Base-by-base conservation (phyloP, 176 grass and related monocot species). In the Alloteropsis semialata region DNA sequence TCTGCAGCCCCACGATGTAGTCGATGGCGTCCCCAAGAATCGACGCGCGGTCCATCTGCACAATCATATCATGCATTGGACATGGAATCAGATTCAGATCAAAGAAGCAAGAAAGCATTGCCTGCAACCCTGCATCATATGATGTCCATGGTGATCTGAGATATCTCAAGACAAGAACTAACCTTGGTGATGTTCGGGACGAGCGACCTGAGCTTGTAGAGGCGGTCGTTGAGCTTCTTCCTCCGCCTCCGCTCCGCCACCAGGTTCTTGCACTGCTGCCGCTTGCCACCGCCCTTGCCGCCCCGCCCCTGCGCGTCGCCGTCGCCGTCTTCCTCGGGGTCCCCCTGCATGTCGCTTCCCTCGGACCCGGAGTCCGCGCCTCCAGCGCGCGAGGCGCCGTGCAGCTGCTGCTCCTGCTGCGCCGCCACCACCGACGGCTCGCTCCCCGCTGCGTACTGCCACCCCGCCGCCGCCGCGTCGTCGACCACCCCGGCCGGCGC, bases 161-260 rank as follows among this genome's bases (percentile, higher is more conserved):
- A 36, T 36, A 36, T 36, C 34, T 36, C 34, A 36, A 36, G 45
- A 24, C 1, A 6, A 8, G 28, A 7, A 29, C 63, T 8, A 22
- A 98, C 96, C 96, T 98, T 98, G 54, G 91, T 93, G 78, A 98
- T 98, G 87, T 98, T 98, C 3, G 96, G 93, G 37, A 98, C 96
- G 82, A 98, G 84, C 6, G 96, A 88, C 13, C 96, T 75, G 42
- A 98, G 87, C 82, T 54, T 87, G 65, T 90, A 98, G 4, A 98
- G 96, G 42, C 91, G 57, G 7, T 85, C 89, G 72, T 95, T 98
- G 29, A 98, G 96, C 87, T 98, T 98, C 91, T 95, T 95, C 66
- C 93, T 67, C 25, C 91, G 86, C 75, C 0, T 84, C 39, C 93
- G 84, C 82, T 98, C 96, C 12, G 93, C 96, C 27, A 85, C 64